Evolutionary conservation across 805 yeast genomes (phyloP), one percentile per base, ranked within the genome.

Genomic region (Candida ulmi): DNA sequence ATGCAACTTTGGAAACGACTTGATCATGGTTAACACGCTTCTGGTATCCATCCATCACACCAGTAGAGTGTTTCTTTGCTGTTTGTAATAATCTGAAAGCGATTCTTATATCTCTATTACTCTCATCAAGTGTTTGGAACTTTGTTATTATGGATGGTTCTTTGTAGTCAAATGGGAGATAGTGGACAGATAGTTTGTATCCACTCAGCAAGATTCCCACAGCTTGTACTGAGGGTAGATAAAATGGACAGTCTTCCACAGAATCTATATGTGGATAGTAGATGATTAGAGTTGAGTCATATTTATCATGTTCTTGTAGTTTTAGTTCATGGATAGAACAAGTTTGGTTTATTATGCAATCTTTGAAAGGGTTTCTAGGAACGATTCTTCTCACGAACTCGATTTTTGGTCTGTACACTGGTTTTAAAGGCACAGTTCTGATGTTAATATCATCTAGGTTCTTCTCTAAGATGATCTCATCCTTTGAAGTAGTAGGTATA

Each of bases 341-440:
- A 0, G 96, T 83, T 60, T 91, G 98, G 56, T 86, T 85, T 45
- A 88, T 78, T 18, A 86, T 75, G 37, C 74, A 73, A 57, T 90
- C 98, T 52, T 86, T 83, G 55, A 76, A 79, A 0, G 96, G 95
- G 54, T 90, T 90, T 60, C 97, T 69, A 11, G 98, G 98, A n/a
- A 90, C 74, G 27, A 90, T 78, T 49, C 95, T 69, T 48, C 97
- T 74, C n/a, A 88, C 86, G 35, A 83, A 63, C 48, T 80, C 78
- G 17, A 60, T 57, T 33, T 66, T 65, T 16, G 71, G 69, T 41
- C 54, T 58, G 40, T 51, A 64, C 25, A 11, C 40, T 36, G 41
- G 52, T 19, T 36, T 49, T n/a, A 54, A 47, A 11, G 43, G 53
- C 1, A 61, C 66, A 5, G 50, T 29, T 35, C 63, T 63, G 6